Percentiles rank a stretch among this genome's conserved stretches.
phyloP scores from a whole-genome alignment of 129 eudicot genomes.

The Lonicera japonica region DNA sequence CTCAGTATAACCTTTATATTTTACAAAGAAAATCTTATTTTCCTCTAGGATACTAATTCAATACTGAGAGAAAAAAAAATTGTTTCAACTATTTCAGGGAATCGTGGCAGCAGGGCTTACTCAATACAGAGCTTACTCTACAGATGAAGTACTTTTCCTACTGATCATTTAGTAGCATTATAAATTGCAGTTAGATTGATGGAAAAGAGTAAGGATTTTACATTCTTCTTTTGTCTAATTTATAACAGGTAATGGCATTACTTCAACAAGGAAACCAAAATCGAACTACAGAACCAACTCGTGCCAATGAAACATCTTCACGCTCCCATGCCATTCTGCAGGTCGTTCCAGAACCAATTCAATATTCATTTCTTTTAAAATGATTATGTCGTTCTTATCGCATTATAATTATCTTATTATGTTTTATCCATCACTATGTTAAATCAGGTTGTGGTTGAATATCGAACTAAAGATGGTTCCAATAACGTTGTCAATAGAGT shows the following conservation, averaged over 20 bases:
- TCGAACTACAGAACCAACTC: slow-evolving; percentile 89
- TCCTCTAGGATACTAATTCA: too few species aligned
- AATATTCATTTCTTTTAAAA: neutral
- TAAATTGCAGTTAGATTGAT: neutral
- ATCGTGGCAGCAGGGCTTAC: slow-evolving; percentile 84
- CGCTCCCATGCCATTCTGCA: slow-evolving; percentile 91
- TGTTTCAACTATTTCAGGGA: slow-evolving; percentile 39
- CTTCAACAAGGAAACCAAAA: slow-evolving; percentile 83
- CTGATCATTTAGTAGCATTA: neutral
- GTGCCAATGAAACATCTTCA: slow-evolving; percentile 81
- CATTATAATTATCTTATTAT: too few species aligned
- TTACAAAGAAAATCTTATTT: too few species aligned
- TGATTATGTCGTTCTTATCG: too few species aligned
- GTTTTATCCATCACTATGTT: slow-evolving; percentile 2
- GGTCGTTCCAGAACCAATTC: slow-evolving; percentile 35
- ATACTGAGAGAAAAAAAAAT: too few species aligned
- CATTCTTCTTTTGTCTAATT: neutral
- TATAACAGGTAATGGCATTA: slow-evolving; percentile 63
- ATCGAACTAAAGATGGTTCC: slow-evolving; percentile 47
- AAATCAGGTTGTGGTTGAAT: slow-evolving; percentile 72
- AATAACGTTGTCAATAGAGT: slow-evolving; percentile 43
- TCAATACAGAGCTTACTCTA: slow-evolving; percentile 77
- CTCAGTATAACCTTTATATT: too few species aligned
- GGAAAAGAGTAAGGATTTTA: neutral
- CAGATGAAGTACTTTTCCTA: slow-evolving; percentile 50